These are phyloP conservation scores for Coemansia reversa DNA, from an alignment of 192 early-diverging fungal species.

Conservation along the genomic window DNA sequence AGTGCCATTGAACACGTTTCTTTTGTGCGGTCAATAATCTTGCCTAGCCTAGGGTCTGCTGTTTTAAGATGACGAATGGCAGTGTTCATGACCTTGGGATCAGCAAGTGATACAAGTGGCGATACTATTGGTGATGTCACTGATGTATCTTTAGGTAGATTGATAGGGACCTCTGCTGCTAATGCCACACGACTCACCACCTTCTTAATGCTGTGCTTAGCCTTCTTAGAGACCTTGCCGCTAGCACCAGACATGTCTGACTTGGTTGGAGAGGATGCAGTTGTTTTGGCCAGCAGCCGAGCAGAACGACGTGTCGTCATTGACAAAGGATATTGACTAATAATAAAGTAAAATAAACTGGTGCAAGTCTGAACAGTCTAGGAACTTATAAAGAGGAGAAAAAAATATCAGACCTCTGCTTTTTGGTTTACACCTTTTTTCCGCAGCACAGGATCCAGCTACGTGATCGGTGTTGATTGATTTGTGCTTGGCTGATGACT, in stretches of 20 bases:
- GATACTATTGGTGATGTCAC: background rate
- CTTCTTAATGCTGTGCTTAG: slow-evolving; percentile 7
- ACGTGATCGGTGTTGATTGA: too few species aligned
- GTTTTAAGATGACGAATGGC: slow-evolving; percentile 49
- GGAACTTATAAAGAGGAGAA: too few species aligned
- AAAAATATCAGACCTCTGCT: too few species aligned
- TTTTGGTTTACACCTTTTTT: too few species aligned
- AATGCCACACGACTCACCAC: background rate
- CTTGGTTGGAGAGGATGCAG: background rate
- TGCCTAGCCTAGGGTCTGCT: slow-evolving; percentile 48
- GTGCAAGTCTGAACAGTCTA: too few species aligned
- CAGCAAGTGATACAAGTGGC: slow-evolving; percentile 12
- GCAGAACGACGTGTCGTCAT: slow-evolving; percentile 30
- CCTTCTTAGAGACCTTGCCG: slow-evolving; percentile 3
- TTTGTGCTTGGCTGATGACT: too few species aligned
- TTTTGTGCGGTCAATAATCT: slow-evolving; percentile 35
- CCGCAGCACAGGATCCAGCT: too few species aligned
- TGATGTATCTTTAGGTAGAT: background rate
- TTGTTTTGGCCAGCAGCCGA: slow-evolving; percentile 27
- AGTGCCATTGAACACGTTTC: slow-evolving; percentile 32
- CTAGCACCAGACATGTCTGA: background rate
- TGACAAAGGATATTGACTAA: background rate
- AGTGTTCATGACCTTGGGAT: slow-evolving; percentile 22
- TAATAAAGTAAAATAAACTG: too few species aligned
- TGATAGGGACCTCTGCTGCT: background rate